These are phyloP conservation scores for Pseudocercospora fuligena DNA, from an alignment of 2,329 filamentous ascomycete genomes.

Conservation along the genomic window DNA sequence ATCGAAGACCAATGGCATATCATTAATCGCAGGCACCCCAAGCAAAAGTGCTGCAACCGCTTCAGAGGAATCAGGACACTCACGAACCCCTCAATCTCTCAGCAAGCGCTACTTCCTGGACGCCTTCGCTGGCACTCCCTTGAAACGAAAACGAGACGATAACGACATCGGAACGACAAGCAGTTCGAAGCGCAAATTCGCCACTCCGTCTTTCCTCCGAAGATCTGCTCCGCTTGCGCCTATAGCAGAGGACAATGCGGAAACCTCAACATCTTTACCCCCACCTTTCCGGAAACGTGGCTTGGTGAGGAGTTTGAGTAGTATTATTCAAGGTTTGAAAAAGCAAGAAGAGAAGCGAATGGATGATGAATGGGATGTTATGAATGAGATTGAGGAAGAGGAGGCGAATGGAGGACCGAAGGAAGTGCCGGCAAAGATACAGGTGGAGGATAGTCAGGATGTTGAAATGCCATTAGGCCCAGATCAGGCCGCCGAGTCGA, in stretches of 20 bases:
- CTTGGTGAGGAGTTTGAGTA: constrained; percentile 72
- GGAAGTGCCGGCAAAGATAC: constrained; percentile 37
- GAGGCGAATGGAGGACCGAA: constrained; percentile 28
- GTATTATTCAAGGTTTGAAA: constrained; percentile 72
- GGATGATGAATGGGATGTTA: constrained; percentile 74
- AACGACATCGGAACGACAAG: constrained; percentile 39
- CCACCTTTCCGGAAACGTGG: constrained; percentile 50
- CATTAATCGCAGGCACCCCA: constrained; percentile 46
- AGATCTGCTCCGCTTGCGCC: constrained; percentile 54
- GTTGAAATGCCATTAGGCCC: constrained; percentile 52
- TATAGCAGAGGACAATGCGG: constrained; percentile 62
- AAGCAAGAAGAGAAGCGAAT: constrained; percentile 71
- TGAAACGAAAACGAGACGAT: constrained; percentile 54
- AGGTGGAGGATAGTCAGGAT: constrained; percentile 50
- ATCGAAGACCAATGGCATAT: constrained; percentile 28
- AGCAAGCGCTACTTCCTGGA: constrained; percentile 67
- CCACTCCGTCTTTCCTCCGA: constrained; percentile 73
- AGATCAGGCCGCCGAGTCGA: constrained; percentile 49
- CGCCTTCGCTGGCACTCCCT: constrained; percentile 66
- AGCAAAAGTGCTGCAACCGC: constrained; percentile 37
- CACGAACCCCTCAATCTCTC: constrained; percentile 56
- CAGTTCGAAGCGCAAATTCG: constrained; percentile 51
- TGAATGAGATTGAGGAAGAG: constrained; percentile 70
- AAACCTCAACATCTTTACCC: constrained; percentile 11
- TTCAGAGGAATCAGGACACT: constrained; percentile 23